Evolutionary conservation across 179 eudicot species (phyloP).

Genomic region (Beta macrorhiza): DNA sequence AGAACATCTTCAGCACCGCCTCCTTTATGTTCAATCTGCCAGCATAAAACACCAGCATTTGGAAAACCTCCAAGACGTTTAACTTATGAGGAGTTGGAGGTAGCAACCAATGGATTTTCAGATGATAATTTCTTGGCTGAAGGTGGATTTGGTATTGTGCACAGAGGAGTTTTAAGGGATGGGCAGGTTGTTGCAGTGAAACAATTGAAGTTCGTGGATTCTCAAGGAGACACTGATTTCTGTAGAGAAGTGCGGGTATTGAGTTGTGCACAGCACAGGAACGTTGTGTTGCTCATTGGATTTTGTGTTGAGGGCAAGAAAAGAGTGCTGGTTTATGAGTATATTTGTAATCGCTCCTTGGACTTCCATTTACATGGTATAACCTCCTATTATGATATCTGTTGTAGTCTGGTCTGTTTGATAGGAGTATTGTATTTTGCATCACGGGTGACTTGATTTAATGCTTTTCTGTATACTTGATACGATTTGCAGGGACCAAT

Average conservation of each 20-base stretch:
- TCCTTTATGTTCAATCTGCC: conserved; percentile 76
- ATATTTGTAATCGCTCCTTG: conserved; percentile 77
- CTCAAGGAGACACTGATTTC: conserved; percentile 81
- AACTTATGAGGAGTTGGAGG: conserved; percentile 56
- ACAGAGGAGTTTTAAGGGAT: conserved; percentile 66
- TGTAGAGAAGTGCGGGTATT: conserved; percentile 74
- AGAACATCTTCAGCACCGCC: conserved; percentile 73
- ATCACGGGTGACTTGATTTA: neutral
- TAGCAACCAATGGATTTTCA: conserved; percentile 70
- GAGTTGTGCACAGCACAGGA: conserved; percentile 91
- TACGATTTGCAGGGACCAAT: conserved; percentile 44
- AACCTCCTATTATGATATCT: neutral
- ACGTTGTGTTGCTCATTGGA: conserved; percentile 83
- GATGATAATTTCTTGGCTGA: conserved; percentile 67
- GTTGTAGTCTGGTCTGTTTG: neutral
- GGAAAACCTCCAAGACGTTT: conserved; percentile 78
- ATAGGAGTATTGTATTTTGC: neutral
- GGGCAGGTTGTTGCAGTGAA: conserved; percentile 80
- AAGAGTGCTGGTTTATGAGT: conserved; percentile 78
- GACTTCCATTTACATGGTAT: conserved; percentile 81
- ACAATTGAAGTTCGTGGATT: conserved; percentile 58
- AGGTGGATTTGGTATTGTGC: conserved; percentile 73
- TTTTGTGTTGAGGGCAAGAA: conserved; percentile 64
- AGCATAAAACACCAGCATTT: conserved; percentile 71
- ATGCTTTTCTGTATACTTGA: conserved; percentile 12